Evolutionary conservation across 2,329 filamentous ascomycete species (phyloP).

Genomic region (Calonectria pteridis): DNA sequence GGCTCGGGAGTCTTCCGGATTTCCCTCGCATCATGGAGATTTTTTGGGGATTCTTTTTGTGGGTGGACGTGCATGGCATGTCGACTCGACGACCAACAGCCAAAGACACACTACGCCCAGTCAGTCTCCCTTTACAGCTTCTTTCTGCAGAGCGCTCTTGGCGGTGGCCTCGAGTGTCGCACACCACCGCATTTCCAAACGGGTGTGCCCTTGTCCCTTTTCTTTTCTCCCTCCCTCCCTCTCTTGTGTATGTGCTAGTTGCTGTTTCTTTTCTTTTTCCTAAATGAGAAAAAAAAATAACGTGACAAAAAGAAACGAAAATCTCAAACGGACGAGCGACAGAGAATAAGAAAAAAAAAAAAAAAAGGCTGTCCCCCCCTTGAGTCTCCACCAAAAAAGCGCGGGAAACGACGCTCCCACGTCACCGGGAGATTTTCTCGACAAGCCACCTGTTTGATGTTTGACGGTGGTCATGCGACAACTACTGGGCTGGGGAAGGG

Average conservation of each 20-base stretch:
- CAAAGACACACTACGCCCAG: too few species aligned
- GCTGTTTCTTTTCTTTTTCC: background rate
- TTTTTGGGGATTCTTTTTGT: too few species aligned
- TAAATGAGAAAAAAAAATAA: background rate
- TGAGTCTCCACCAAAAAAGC: background rate
- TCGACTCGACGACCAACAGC: background rate
- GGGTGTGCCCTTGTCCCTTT: background rate
- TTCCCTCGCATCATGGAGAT: background rate
- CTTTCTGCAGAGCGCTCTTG: background rate
- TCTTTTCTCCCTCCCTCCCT: too few species aligned
- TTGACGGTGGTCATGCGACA: constrained; percentile 2
- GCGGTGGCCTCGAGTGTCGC: background rate
- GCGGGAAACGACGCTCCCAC: constrained; percentile 1
- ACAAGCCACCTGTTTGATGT: constrained; percentile 4
- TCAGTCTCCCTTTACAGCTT: background rate
- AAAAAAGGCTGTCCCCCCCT: background rate
- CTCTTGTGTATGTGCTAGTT: too few species aligned
- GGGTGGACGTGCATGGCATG: background rate
- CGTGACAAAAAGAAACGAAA: background rate
- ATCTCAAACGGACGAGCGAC: background rate
- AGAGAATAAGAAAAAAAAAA: background rate
- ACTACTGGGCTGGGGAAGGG: background rate
- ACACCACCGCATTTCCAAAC: background rate
- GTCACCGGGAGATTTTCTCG: constrained; percentile 7
- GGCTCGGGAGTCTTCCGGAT: background rate